Conservation (phyloP, 2,329 filamentous ascomycete species). For the Microsporum audouinii region DNA sequence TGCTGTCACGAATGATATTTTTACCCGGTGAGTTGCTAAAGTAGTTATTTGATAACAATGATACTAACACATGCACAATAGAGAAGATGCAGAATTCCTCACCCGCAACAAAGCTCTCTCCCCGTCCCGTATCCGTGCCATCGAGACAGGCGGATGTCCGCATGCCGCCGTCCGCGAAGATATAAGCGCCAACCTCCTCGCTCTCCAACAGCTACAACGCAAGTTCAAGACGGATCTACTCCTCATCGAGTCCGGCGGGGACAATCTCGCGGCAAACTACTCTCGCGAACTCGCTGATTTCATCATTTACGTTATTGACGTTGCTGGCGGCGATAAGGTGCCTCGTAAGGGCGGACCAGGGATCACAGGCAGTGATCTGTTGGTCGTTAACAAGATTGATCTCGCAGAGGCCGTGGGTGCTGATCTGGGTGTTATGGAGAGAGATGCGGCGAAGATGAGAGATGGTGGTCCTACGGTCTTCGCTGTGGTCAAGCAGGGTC, state of each 20-base stretch:
- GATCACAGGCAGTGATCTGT: conserved; percentile 87
- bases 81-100: conserved; percentile 95
- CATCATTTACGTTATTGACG: conserved; percentile 98
- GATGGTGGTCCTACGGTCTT: conserved; percentile 94
- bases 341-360: conserved; percentile 91
- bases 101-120: conserved; percentile 76
- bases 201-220: conserved; percentile 75
- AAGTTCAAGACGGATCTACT: conserved; percentile 72
- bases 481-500: conserved; percentile 88
- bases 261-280: conserved; percentile 97
- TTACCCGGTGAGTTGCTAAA: conserved; percentile 54
- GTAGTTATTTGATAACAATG: neutral
- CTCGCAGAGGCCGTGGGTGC: conserved; percentile 81
- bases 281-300: conserved; percentile 87
- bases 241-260: conserved; percentile 88
- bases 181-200: conserved; percentile 85
- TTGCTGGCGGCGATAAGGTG: conserved; percentile 91
- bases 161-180: conserved; percentile 97
- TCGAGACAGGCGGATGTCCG: conserved; percentile 94
- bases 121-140: conserved; percentile 73
- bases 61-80: conserved; percentile 13
- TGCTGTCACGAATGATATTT: conserved; percentile 97
- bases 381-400: conserved; percentile 97
- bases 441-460: conserved; percentile 85
- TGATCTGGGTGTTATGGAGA: conserved; percentile 85